Evolutionary conservation across 139 green algal genomes (phyloP), one percentile per base, ranked within the genome.

Genomic region (Auxenochlorella pyrenoidosa): DNA sequence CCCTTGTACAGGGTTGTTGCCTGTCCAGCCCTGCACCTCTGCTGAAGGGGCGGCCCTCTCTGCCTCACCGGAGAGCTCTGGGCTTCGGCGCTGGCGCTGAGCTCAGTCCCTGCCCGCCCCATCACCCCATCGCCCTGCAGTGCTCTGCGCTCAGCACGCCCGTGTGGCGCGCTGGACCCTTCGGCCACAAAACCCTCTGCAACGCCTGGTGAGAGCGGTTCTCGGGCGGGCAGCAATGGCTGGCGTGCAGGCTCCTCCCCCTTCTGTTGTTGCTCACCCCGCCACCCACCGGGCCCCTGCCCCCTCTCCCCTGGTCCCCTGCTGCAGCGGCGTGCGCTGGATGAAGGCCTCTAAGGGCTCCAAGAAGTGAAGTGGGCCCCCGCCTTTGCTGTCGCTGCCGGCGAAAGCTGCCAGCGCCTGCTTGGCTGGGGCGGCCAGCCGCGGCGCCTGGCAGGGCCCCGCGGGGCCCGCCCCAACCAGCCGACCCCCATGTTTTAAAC

Each of bases 181-280:
- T 93, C 68, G 95, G 95, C 26, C 94, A 95, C 81, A 97, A 97
- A 91, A 98, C 95, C 12, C 89, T 98, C 5, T 98, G 95, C 92
- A 97, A 98, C 80, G 94, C 94, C 21, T 19, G 75, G 28, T 71
- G 79, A 51, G 47, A 2, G 15, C 28, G 43, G 4, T 40, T 19
- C 19, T 16, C 4, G 3, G 4, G 0, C 16, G 18, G 38, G n/a
- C 58, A 26, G 73, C 24, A 4, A 26, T 12, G 3, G n/a, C n/a
- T n/a, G n/a, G n/a, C n/a, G n/a, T n/a, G n/a, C n/a, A n/a, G n/a
- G n/a, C n/a, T n/a, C n/a, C n/a, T n/a, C n/a, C n/a, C n/a, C n/a
- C n/a, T n/a, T n/a, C n/a, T n/a, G n/a, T n/a, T n/a, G 8, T 34
- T 32, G 15, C 32, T 15, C 32, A n/a, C 47, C 47, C n/a, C n/a